phyloP scores from a whole-genome alignment of 2,329 filamentous ascomycete genomes.

The Pseudogymnoascus sp. region DNA sequence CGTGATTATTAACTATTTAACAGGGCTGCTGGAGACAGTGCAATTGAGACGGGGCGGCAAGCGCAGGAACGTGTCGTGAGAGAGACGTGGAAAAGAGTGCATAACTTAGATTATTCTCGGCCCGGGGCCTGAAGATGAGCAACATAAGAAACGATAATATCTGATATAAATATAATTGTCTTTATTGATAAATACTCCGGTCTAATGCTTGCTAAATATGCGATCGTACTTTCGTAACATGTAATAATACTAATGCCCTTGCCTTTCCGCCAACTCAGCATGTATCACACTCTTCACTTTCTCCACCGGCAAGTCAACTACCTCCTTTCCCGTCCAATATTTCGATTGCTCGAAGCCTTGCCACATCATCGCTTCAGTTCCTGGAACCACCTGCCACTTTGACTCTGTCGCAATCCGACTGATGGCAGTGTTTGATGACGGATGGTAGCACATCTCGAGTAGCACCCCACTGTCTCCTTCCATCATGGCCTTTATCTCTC shows the following conservation, averaged over 20 bases:
- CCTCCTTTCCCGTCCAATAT: conserved; percentile 56
- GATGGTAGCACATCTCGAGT: conserved; percentile 79
- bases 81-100: conserved; percentile 65
- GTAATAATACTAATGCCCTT: conserved; percentile 3
- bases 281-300: conserved; percentile 46
- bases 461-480: conserved; percentile 54
- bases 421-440: conserved; percentile 54
- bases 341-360: conserved; percentile 63
- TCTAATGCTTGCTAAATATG: not conserved
- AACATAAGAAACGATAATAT: not conserved
- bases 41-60: conserved; percentile 54
- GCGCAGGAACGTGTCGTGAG: conserved; percentile 62
- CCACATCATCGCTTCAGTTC: conserved; percentile 70
- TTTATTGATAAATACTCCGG: not conserved
- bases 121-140: conserved; percentile 43
- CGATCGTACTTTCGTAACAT: not conserved
- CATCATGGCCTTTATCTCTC: conserved; percentile 31
- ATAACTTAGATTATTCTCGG: conserved; percentile 56
- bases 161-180: not conserved
- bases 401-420: conserved; percentile 49
- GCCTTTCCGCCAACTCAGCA: conserved; percentile 13
- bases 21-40: conserved; percentile 56
- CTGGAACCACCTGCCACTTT: conserved; percentile 67
- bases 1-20: conserved; percentile 13
- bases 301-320: conserved; percentile 51